Percentiles rank a stretch among this genome's conserved stretches.
phyloP scores from a whole-genome alignment of 345 rosid genomes.

The Eucalyptus erythrocorys region DNA sequence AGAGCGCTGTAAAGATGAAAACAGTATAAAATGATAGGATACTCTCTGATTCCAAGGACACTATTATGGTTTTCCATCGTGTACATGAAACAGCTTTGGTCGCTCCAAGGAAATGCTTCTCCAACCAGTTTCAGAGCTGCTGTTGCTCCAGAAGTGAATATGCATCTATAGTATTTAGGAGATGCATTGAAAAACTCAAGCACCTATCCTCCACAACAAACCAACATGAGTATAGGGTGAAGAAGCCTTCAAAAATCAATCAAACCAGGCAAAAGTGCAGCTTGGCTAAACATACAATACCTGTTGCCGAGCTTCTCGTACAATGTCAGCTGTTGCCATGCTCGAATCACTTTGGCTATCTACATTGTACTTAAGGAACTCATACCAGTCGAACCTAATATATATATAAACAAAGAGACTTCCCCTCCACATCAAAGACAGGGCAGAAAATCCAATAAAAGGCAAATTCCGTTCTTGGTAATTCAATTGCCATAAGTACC shows the following conservation, averaged over 20 bases:
- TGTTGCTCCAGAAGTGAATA: slow-evolving; percentile 96
- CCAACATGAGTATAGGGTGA: not conserved
- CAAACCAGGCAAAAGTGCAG: not conserved
- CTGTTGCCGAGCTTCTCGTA: slow-evolving; percentile 75
- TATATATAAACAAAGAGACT: not conserved
- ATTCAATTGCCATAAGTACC: not conserved
- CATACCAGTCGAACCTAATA: not conserved
- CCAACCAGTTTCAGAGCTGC: slow-evolving; percentile 89
- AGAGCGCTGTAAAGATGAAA: not conserved
- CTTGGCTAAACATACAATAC: slow-evolving; percentile 11
- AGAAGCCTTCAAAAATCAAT: not conserved
- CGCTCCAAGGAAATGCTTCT: slow-evolving; percentile 89
- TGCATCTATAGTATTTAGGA: slow-evolving; percentile 64
- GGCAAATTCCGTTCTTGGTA: not conserved
- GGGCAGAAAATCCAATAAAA: not conserved
- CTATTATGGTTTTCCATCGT: slow-evolving; percentile 96
- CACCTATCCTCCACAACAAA: slow-evolving; percentile 31
- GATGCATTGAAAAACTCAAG: slow-evolving; percentile 89
- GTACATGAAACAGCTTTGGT: slow-evolving; percentile 55
- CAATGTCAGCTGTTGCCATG: slow-evolving; percentile 43
- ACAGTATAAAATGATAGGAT: slow-evolving; percentile 16
- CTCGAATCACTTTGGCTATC: slow-evolving; percentile 90
- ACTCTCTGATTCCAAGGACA: slow-evolving; percentile 97
- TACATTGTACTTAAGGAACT: slow-evolving; percentile 22
- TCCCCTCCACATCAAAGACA: not conserved